Base-by-base conservation (phyloP, 75 land plant species). In the Chamaecyparis obtusa region DNA sequence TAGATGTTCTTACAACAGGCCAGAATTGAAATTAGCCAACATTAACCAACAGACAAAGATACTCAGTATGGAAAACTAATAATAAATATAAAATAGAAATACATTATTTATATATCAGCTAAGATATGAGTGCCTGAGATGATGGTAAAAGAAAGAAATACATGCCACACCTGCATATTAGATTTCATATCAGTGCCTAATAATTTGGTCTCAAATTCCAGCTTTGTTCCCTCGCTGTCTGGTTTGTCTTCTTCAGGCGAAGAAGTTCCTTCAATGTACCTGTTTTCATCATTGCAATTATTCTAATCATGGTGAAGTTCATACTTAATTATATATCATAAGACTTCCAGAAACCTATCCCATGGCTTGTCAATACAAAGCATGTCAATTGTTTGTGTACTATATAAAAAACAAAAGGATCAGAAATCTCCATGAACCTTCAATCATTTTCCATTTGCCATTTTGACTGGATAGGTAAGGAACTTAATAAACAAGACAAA, bases 181-280 rank as follows among this genome's bases (percentile, higher is more conserved):
- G 94, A 92, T 75, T 48, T 86, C 3, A 95, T 90, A 89, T 87
- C 30, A 48, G 77, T 69, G 24, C 96, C 96, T 1, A 95, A 86
- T 76, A 93, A 35, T 85, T 90, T 95, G 79, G 95, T 94, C 77
- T 89, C 89, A 74, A 88, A 83, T 0, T 77, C 56, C 75, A 76
- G 36, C 35, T 32, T 15, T 36, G 1, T 44, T 19, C 81, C 19
- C 19, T 49, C 32, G 17, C 17, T 55, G 2, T 56, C 30, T 27
- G 90, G 89, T 21, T 86, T 91, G 36, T 91, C 92, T 37, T 91
- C 94, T 46, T 91, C 92, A 84, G 86, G 91, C 81, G 87, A 89
- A 37, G 90, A 30, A 49, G 91, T 91, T 46, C 69, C 89, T 30
- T 94, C 92, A 87, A 93, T 93, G 82, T 95, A 91, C 88, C 96